Evolutionary conservation across 1,139 yeast species (phyloP).

Genomic region (Hyphopichia wangnamkhiaoensis): DNA sequence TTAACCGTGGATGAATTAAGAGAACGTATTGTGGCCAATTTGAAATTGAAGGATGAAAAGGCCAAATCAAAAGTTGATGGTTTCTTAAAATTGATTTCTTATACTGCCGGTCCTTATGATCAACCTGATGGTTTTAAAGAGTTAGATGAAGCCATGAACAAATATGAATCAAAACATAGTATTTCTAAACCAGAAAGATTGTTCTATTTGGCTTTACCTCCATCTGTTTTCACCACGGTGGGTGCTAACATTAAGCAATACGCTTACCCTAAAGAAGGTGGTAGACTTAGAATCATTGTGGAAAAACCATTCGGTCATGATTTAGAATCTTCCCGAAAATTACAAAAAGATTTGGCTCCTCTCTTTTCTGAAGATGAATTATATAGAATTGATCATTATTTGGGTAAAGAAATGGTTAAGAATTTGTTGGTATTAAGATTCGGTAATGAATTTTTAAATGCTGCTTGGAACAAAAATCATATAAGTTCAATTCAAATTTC

Average conservation of each 20-base stretch:
- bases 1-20: conserved; percentile 67
- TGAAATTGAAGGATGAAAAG: conserved; percentile 56
- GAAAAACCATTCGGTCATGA: conserved; percentile 99
- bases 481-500: conserved; percentile 81
- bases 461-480: conserved; percentile 83
- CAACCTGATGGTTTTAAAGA: conserved; percentile 66
- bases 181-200: conserved; percentile 65
- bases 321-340: conserved; percentile 69
- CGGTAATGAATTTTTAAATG: conserved; percentile 81
- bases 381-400: conserved; percentile 93
- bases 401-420: conserved; percentile 98
- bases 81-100: conserved; percentile 65
- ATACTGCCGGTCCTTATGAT: conserved; percentile 81
- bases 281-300: conserved; percentile 78
- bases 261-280: conserved; percentile 62
- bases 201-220: conserved; percentile 93
- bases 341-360: conserved; percentile 79
- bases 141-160: conserved; percentile 56
- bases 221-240: conserved; percentile 82
- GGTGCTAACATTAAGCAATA: conserved; percentile 70
- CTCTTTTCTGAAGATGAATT: conserved; percentile 88
- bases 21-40: conserved; percentile 61
- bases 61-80: conserved; percentile 52
- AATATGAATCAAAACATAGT: conserved; percentile 53
- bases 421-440: conserved; percentile 85